These are phyloP conservation scores for Oryza rufipogon DNA, from an alignment of 176 grass and related monocot genomes.

Conservation along the genomic window DNA sequence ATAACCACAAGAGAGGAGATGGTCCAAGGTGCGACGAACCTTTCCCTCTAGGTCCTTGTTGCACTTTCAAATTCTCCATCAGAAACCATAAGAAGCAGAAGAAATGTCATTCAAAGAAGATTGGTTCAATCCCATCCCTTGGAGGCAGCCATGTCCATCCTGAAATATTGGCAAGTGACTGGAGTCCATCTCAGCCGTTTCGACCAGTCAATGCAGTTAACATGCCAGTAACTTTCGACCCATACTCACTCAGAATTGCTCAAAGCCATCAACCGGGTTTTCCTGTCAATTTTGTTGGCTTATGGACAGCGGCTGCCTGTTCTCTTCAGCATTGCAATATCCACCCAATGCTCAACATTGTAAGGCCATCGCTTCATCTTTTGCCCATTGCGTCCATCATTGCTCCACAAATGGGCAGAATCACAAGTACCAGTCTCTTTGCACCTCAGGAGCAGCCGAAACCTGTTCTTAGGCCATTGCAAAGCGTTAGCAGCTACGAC, in stretches of 20 bases:
- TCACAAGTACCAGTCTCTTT: neutral
- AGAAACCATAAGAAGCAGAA: conserved; percentile 27
- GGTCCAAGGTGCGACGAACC: conserved; percentile 25
- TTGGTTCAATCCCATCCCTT: conserved; percentile 7
- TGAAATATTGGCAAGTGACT: neutral
- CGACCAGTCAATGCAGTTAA: neutral
- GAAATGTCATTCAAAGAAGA: neutral
- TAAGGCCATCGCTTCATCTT: neutral
- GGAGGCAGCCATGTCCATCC: conserved; percentile 7
- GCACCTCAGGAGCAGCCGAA: neutral
- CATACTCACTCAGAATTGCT: neutral
- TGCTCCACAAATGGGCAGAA: conserved; percentile 4
- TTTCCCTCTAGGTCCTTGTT: conserved; percentile 35
- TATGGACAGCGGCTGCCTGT: neutral
- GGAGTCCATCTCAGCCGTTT: neutral
- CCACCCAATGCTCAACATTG: neutral
- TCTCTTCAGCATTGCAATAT: conserved; percentile 3
- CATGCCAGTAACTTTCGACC: neutral
- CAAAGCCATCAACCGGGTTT: conserved; percentile 26
- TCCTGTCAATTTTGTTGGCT: conserved; percentile 4
- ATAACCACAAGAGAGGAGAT: conserved; percentile 63
- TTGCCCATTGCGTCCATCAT: neutral
- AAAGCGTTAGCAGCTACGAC: neutral
- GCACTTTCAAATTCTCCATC: conserved; percentile 48
- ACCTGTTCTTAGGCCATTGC: neutral